Evolutionary conservation across 2,329 filamentous ascomycete species (phyloP), one percentile per base, ranked within the genome.

Genomic region (Metarhizium album): DNA sequence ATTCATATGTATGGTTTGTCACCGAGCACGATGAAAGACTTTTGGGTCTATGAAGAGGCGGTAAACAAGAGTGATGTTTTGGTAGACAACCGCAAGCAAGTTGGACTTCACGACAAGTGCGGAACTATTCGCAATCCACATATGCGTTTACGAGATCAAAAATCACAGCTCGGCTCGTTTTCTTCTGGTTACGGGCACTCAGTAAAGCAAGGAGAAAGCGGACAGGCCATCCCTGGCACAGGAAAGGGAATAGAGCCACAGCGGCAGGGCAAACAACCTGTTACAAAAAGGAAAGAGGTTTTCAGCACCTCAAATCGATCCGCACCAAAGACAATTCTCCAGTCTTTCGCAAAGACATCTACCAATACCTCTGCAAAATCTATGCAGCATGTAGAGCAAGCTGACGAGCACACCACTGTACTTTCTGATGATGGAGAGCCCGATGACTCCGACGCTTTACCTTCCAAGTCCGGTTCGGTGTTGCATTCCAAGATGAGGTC

Each of bases 1-100:
- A 83, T 95, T 53, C 89, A 96, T 59, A 71, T 97, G 42, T 97
- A 97, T 70, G 95, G 90, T 60, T 79, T 87, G 53, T 52, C 47
- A 29, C 50, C 53, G 11, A 42, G 3, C 3, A 18, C 23, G 3
- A 14, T 24, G 13, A 27, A 31, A 4, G 40, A 49, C n/a, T 47
- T 42, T 16, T 53, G 49, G 46, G 33, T 45, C 22, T 31, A 20
- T 13, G n/a, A 40, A 50, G 20, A 11, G 11, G 22, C 16, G 13
- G 16, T 23, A 59, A 59, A 22, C 58, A 50, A 43, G 50, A 52
- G 35, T 42, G 45, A 31, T 46, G 3, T 11, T 24, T 9, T 23
- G n/a, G 20, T 24, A 43, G 20, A 11, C 13, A 9, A 43, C 22
- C 11, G 18, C n/a, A 37, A 52, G 20, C 20, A 37, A 33, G 24